These are phyloP conservation scores for Talaromyces marneffei DNA, from an alignment of 2,329 filamentous ascomycete genomes.

Conservation along the genomic window DNA sequence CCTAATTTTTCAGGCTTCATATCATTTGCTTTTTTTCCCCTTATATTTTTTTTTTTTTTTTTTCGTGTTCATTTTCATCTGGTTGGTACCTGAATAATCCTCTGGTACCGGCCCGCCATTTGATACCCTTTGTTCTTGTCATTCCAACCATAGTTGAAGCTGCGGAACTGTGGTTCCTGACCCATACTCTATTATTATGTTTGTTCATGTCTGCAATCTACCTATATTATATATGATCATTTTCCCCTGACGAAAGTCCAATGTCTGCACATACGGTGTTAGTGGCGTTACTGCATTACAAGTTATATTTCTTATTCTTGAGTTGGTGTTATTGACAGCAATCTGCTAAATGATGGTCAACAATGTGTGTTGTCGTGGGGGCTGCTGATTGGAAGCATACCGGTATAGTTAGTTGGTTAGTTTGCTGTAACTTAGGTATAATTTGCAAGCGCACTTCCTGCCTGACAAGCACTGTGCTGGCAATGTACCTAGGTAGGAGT, in stretches of 20 bases:
- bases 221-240: background rate
- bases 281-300: background rate
- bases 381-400: background rate
- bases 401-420: no score
- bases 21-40: background rate
- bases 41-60: constrained; percentile 18
- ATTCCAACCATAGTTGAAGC: background rate
- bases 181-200: background rate
- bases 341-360: background rate
- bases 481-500: no score
- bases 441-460: background rate
- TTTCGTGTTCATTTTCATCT: constrained; percentile 9
- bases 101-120: constrained; percentile 6
- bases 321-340: background rate
- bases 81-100: constrained; percentile 18
- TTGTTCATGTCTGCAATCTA: background rate
- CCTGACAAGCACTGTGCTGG: constrained; percentile 1
- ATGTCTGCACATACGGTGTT: constrained; percentile 2
- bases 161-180: background rate
- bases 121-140: constrained; percentile 18
- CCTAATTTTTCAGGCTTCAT: background rate
- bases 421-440: no score
- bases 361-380: constrained; percentile 2
- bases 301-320: background rate
- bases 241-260: background rate